A percentile compares a stretch with the other conserved stretches of the same genome.
Conservation (phyloP, 139 green algal species). For the Ulvella scutata region DNA sequence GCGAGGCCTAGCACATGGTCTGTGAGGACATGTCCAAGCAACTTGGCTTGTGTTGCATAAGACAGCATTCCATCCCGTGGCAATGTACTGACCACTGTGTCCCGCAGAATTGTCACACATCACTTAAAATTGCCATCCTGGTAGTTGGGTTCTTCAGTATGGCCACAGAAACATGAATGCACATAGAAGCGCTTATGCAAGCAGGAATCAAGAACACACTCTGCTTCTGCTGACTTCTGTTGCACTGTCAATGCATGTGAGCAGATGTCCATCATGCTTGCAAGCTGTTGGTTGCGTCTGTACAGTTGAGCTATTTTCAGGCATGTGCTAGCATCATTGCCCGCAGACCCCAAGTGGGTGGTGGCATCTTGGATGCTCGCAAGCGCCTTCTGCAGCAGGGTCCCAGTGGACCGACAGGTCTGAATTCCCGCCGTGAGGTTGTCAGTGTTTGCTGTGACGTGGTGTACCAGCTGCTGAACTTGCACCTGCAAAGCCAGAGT, state of each 20-base stretch:
- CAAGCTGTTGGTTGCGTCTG: background rate
- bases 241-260: background rate
- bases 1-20: no score
- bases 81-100: no score
- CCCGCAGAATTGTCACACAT: no score
- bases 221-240: background rate
- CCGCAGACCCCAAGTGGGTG: background rate
- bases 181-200: no score
- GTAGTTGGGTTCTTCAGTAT: no score
- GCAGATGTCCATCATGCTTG: background rate
- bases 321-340: background rate
- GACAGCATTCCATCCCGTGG: no score
- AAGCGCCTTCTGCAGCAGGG: background rate
- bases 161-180: no score
- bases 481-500: background rate
- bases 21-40: no score
- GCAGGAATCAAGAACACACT: background rate
- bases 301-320: background rate
- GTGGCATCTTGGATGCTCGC: background rate
- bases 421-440: background rate
- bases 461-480: background rate
- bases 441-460: conserved; percentile 3
- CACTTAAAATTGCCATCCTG: no score
- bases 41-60: no score
- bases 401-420: background rate